phyloP scores from a whole-genome alignment of 2,329 filamentous ascomycete genomes.

The Xylariales sp. region DNA sequence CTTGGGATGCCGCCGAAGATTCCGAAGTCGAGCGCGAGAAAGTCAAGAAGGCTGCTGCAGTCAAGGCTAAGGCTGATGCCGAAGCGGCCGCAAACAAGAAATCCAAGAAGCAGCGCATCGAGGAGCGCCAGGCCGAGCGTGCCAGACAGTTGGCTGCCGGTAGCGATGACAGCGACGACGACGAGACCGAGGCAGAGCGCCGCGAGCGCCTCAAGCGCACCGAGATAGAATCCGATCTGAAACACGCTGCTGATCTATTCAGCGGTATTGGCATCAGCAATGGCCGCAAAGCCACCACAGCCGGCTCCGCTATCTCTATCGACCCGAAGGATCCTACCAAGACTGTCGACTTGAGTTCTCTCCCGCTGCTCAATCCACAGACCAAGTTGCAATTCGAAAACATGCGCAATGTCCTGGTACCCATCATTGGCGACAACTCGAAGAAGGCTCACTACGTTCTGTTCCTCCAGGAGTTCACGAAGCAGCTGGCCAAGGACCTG shows the following conservation, averaged over 20 bases:
- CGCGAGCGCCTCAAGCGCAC: slow-evolving; percentile 70
- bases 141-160: slow-evolving; percentile 46
- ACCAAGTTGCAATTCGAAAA: slow-evolving; percentile 83
- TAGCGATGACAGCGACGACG: slow-evolving; percentile 61
- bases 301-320: slow-evolving; percentile 60
- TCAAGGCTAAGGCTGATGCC: slow-evolving; percentile 83
- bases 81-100: slow-evolving; percentile 89
- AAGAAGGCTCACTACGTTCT: slow-evolving; percentile 89
- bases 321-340: slow-evolving; percentile 70
- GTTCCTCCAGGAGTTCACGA: slow-evolving; percentile 87
- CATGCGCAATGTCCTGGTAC: slow-evolving; percentile 72
- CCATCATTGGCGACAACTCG: slow-evolving; percentile 71
- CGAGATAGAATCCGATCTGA: slow-evolving; percentile 84
- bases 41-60: slow-evolving; percentile 77
- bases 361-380: slow-evolving; percentile 83
- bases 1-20: slow-evolving; percentile 95
- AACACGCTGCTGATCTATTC: slow-evolving; percentile 88
- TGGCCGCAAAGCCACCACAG: slow-evolving; percentile 63
- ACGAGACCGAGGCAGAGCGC: slow-evolving; percentile 68
- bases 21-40: slow-evolving; percentile 96
- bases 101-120: slow-evolving; percentile 78
- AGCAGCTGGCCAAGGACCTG: slow-evolving; percentile 81
- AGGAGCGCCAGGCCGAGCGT: slow-evolving; percentile 66
- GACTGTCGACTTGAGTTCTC: slow-evolving; percentile 72
- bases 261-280: slow-evolving; percentile 58